Evolutionary conservation across 306 rosid genomes (phyloP), one percentile per base, ranked within the genome.

Genomic region (Casuarina cunninghamiana): DNA sequence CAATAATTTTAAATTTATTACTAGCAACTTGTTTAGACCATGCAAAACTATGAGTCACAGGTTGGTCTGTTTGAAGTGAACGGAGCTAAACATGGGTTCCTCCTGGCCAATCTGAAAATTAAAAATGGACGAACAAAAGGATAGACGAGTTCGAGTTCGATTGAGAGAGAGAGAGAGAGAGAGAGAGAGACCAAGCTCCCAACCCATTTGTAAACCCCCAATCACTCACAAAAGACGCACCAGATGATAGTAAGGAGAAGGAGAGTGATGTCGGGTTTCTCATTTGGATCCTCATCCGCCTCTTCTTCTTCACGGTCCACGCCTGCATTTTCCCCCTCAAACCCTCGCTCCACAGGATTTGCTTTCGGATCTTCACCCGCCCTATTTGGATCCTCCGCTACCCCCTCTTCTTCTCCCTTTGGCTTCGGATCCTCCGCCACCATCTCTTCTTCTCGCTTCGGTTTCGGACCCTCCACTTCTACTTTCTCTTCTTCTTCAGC

Each of bases 241-340:
- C 17, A 49, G 10, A 46, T 7, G 51, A 10, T 3, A 9, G 51
- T 3, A 10, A 45, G 49, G 73, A 42, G 76, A 54, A 13, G 65
- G 39, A 60, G 67, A 53, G 32, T 80, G 75, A 92, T 90, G 96
- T 77, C 93, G 80, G 89, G 96, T 12, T 87, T 86, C 78, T 1
- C 82, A 0, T 80, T 79, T 57, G 89, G 91, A 77, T 81, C 91
- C 10, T 71, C 80, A 1, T 74, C 78, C 39, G 48, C 80, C 17
- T 42, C 77, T 38, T 72, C 81, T n/a, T 72, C 87, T 2, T 80
- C 89, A 15, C 73, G 37, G 35, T 62, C 86, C 19, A 13, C 89
- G 1, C 50, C 82, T 19, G 69, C 76, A 6, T 75, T 76, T 49
- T 74, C 81, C n/a, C 43, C 50, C 17, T 12, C 75, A 6, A 78